Conservation (phyloP, 371 early-diverging fungal species). For the Umbelopsis sp. region DNA sequence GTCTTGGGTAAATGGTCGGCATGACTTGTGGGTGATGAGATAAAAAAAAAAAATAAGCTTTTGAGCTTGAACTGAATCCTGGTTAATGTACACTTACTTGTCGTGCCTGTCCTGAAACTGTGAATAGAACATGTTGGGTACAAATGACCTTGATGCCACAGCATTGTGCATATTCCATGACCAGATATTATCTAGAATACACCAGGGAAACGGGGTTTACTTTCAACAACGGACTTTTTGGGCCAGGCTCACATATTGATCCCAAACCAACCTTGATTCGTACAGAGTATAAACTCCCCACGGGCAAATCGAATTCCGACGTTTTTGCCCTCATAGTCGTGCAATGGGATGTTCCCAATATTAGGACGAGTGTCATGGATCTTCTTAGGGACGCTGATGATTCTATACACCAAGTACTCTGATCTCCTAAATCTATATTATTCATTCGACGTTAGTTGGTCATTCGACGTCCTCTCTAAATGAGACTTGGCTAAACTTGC, state of each 20-base stretch:
- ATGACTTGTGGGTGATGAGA: background rate
- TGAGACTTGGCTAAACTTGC: slow-evolving; percentile 18
- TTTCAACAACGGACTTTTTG: background rate
- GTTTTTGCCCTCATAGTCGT: slow-evolving; percentile 51
- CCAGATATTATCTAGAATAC: slow-evolving; percentile 47
- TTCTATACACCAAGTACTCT: slow-evolving; percentile 41
- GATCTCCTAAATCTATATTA: slow-evolving; percentile 40
- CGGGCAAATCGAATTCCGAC: slow-evolving; percentile 51
- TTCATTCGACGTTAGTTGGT: too few species aligned
- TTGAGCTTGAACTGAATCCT: background rate
- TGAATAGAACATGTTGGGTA: slow-evolving; percentile 42
- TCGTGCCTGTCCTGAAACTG: slow-evolving; percentile 44
- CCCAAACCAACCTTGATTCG: slow-evolving; percentile 43
- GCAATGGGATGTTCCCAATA: slow-evolving; percentile 23
- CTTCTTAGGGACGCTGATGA: slow-evolving; percentile 43
- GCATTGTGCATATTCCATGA: slow-evolving; percentile 51
- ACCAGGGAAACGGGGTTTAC: background rate
- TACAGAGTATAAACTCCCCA: slow-evolving; percentile 48
- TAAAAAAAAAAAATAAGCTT: background rate
- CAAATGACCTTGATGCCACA: slow-evolving; percentile 37
- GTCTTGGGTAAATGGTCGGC: slow-evolving; percentile 34
- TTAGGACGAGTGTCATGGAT: slow-evolving; percentile 35
- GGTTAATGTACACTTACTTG: slow-evolving; percentile 23
- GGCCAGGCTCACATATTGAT: too few species aligned
- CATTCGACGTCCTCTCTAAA: too few species aligned